Base-by-base conservation (phyloP, 2,329 filamentous ascomycete genomes). In the Aspergillus pseudoterreus region DNA sequence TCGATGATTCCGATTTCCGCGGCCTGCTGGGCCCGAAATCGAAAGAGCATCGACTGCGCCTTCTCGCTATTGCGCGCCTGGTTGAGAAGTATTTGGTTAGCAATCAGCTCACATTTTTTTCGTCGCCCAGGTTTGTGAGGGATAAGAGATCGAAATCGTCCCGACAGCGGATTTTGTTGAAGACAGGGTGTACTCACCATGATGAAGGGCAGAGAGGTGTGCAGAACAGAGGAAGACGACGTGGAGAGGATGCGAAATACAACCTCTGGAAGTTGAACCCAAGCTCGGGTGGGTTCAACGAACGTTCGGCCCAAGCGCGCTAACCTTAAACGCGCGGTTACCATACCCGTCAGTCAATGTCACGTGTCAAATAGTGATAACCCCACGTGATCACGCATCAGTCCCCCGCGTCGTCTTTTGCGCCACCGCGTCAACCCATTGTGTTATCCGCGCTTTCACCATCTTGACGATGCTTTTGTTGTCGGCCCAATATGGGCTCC, bases 1-100 rank as follows among this genome's bases (percentile, higher is more conserved):
- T 97, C 92, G 74, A 99, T 89, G 72, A 97, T 96, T 67, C 92
- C 92, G 44, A 96, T 82, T 75, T 96, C 92, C 58, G 91, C 90
- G 60, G 92, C 92, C 82, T 97, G 94, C 64, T 92, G 89, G 68
- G 95, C 94, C 72, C 94, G 90, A 80, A 99, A 99, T 80, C 94
- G 92, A 79, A 96, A 99, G 73, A 99, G 92, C 92, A 99, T 99
- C 44, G 92, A 96, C 79, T 99, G 94, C 66, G 94, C 92, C 75
- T 97, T 99, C 82, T 97, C 92, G 43, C 90, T 92, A 74, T 97
- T 96, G 69, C 92, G 92, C 68, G 92, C 92, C 92, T 91, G 62
- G 4, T 42, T 42, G 2, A n/a, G 39, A 15, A 19, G 6, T 8
- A 30, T 30, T 30, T 42, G 14, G 10, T 42, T 10, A 42, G 19